Conservation (phyloP, 1,139 yeast species). For the Wickerhamiella pararugosa region DNA sequence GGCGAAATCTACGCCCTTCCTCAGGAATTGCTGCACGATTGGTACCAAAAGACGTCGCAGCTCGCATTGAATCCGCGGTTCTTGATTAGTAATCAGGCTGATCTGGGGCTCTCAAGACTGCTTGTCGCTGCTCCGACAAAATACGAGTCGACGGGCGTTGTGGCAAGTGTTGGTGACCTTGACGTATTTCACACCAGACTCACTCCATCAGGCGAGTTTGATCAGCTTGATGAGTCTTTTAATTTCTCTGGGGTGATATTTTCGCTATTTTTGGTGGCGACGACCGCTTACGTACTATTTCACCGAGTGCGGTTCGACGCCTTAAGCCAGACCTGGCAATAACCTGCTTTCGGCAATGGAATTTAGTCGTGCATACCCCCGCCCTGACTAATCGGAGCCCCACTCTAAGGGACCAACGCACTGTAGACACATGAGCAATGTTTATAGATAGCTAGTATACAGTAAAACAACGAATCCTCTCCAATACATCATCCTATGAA, state of each 20-base stretch:
- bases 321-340: no score
- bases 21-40: background rate
- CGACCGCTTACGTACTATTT: background rate
- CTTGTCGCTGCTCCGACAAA: background rate
- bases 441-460: no score
- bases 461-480: no score
- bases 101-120: background rate
- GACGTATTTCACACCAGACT: background rate
- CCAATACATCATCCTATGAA: no score
- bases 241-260: background rate
- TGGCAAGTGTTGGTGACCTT: background rate
- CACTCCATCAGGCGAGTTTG: slow-evolving; percentile 2
- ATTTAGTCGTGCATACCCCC: no score
- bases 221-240: background rate
- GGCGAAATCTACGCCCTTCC: background rate
- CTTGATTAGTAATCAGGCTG: background rate
- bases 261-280: background rate
- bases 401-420: no score
- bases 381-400: no score
- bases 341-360: no score
- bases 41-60: background rate
- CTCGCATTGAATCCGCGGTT: background rate
- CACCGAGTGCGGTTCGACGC: no score
- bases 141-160: background rate
- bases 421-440: no score